Evolutionary conservation across 495 filamentous ascomycete species (phyloP).

Genomic region (Trichodelitschia bisporula): DNA sequence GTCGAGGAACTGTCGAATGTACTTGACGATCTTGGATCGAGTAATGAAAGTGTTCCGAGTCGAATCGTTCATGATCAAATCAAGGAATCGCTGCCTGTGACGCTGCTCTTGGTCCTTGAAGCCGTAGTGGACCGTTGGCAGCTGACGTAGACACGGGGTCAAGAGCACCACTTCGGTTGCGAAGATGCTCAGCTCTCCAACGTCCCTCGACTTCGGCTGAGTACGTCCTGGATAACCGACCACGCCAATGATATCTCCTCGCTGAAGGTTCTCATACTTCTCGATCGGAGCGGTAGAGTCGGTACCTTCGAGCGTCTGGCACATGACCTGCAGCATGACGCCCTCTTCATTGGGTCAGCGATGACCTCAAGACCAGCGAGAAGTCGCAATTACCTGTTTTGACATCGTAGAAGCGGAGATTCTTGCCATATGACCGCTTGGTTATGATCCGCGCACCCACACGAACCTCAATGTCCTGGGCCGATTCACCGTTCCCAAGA

Average conservation of each 20-base stretch:
- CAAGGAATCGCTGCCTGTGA: constrained; percentile 76
- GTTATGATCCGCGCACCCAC: constrained; percentile 74
- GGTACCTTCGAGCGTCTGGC: constrained; percentile 48
- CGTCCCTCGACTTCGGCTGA: constrained; percentile 56
- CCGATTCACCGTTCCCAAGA: constrained; percentile 67
- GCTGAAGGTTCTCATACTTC: constrained; percentile 72
- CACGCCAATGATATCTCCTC: constrained; percentile 81
- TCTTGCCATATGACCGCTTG: constrained; percentile 57
- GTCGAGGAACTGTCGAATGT: constrained; percentile 72
- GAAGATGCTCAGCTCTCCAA: constrained; percentile 76
- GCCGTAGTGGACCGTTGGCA: constrained; percentile 78
- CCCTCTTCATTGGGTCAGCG: too few relatives aligned
- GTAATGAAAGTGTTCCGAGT: constrained; percentile 61
- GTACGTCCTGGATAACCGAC: constrained; percentile 76
- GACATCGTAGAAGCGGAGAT: constrained; percentile 86
- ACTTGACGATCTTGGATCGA: constrained; percentile 61
- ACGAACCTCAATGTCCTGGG: constrained; percentile 42
- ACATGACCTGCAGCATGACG: constrained; percentile 72
- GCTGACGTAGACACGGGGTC: constrained; percentile 77
- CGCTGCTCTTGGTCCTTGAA: constrained; percentile 87
- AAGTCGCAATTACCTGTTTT: too few relatives aligned
- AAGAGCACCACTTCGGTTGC: constrained; percentile 65
- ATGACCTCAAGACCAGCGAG: too few relatives aligned
- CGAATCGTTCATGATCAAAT: constrained; percentile 83
- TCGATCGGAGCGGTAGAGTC: constrained; percentile 37